Evolutionary conservation across 108 stramenopile genomes (phyloP).

Genomic region (Heterococcus sp.): DNA sequence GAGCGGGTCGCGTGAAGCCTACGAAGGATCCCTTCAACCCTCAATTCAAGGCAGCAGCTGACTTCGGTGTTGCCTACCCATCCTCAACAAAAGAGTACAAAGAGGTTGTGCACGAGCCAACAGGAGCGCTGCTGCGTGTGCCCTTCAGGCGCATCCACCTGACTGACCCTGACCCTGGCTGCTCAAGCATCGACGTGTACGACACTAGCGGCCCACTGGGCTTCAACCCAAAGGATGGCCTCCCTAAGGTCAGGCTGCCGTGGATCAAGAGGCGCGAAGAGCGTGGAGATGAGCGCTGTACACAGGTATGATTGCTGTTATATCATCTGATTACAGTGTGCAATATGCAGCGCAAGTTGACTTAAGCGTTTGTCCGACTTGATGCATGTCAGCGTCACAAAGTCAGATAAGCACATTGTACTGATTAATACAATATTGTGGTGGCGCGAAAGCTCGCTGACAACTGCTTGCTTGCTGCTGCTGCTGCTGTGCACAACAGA

Average conservation of each 20-base stretch:
- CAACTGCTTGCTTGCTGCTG: no score
- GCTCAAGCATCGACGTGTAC: conserved; percentile 69
- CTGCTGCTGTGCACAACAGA: no score
- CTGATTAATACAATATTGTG: no score
- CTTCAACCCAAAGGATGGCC: conserved; percentile 62
- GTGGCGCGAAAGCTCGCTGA: no score
- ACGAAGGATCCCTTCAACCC: conserved; percentile 46
- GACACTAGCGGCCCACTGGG: conserved; percentile 76
- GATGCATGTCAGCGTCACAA: no score
- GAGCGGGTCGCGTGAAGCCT: conserved; percentile 28
- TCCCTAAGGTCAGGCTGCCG: conserved; percentile 70
- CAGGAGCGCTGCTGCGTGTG: conserved; percentile 64
- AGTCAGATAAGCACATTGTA: no score
- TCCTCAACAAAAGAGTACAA: conserved; percentile 55
- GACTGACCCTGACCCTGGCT: conserved; percentile 62
- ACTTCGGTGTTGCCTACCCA: conserved; percentile 43
- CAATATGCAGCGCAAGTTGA: no score
- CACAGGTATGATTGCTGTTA: conserved; percentile 67
- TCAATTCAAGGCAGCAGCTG: conserved; percentile 21
- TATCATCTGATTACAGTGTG: no score
- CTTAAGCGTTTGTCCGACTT: no score
- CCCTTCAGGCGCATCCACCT: conserved; percentile 77
- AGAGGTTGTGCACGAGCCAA: conserved; percentile 60
- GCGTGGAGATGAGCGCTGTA: conserved; percentile 63
- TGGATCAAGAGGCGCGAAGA: conserved; percentile 70